phyloP scores from a whole-genome alignment of 805 yeast genomes.

The Saturnispora diversa region DNA sequence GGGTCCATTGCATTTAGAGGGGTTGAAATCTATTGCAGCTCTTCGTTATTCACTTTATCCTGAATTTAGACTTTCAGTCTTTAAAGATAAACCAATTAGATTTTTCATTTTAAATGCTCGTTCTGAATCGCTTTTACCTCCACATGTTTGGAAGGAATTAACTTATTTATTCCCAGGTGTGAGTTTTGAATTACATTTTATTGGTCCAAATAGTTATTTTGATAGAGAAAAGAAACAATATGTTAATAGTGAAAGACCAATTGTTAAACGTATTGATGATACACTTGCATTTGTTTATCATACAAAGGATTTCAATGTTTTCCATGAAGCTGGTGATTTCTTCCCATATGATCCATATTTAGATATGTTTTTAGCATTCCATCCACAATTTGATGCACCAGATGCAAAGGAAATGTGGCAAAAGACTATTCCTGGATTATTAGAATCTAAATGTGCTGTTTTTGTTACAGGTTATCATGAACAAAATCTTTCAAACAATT shows the following conservation, averaged over 20 bases:
- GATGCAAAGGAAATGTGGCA: constrained; percentile 77
- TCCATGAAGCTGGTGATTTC: constrained; percentile 87
- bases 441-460: constrained; percentile 90
- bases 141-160: constrained; percentile 92
- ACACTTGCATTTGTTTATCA: constrained; percentile 70
- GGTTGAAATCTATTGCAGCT: constrained; percentile 89
- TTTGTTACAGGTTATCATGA: constrained; percentile 87
- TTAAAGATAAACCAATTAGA: constrained; percentile 83
- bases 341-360: constrained; percentile 97
- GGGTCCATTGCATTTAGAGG: constrained; percentile 87
- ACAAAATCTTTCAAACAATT: constrained; percentile 61
- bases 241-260: constrained; percentile 51
- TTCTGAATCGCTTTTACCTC: constrained; percentile 89
- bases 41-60: constrained; percentile 86
- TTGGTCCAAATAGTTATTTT: constrained; percentile 86
- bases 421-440: constrained; percentile 72
- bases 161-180: constrained; percentile 77
- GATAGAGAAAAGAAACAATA: constrained; percentile 64
- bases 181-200: constrained; percentile 78
- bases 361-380: constrained; percentile 89
- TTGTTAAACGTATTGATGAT: constrained; percentile 65
- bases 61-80: constrained; percentile 44
- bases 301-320: constrained; percentile 84
- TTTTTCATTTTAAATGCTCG: constrained; percentile 86
- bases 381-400: constrained; percentile 85